Evolutionary conservation across 2,329 filamentous ascomycete species (phyloP).

Genomic region (Calonectria crousiana): DNA sequence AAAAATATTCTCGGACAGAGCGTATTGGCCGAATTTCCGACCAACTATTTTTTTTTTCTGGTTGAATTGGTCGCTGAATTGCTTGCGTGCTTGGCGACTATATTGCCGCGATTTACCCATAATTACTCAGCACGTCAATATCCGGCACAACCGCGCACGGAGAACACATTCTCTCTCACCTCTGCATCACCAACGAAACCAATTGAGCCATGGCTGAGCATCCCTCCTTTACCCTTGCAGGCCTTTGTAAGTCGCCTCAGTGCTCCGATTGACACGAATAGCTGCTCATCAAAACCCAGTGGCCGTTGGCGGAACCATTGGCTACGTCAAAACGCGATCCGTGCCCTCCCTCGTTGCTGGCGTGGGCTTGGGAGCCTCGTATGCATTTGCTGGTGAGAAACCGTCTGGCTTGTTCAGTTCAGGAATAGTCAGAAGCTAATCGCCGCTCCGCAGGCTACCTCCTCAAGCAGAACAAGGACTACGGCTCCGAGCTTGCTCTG

Average conservation of each 20-base stretch:
- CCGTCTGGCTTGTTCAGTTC: fast-evolving
- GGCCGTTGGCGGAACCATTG: conserved; percentile 41
- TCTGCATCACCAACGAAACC: not conserved
- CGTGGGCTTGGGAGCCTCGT: conserved; percentile 39
- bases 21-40: not conserved
- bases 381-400: conserved; percentile 40
- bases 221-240: conserved; percentile 55
- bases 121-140: not conserved
- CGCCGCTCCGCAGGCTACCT: conserved; percentile 49
- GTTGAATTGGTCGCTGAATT: not conserved
- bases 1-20: not conserved
- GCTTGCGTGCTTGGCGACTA: not conserved
- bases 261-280: not conserved
- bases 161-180: not conserved
- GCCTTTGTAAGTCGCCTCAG: conserved; percentile 47
- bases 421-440: not conserved
- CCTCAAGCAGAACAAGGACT: conserved; percentile 56
- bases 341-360: conserved; percentile 43
- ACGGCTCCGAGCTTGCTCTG: conserved; percentile 55
- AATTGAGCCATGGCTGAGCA: conserved; percentile 52
- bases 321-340: conserved; percentile 42
- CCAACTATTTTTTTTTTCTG: not conserved
- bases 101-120: conserved; percentile 5
- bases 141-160: not conserved
- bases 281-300: conserved; percentile 19